A percentile compares a stretch with the other conserved stretches of the same genome.
Conservation (phyloP, 2,329 filamentous ascomycete species). For the Trichoderma sp. region DNA sequence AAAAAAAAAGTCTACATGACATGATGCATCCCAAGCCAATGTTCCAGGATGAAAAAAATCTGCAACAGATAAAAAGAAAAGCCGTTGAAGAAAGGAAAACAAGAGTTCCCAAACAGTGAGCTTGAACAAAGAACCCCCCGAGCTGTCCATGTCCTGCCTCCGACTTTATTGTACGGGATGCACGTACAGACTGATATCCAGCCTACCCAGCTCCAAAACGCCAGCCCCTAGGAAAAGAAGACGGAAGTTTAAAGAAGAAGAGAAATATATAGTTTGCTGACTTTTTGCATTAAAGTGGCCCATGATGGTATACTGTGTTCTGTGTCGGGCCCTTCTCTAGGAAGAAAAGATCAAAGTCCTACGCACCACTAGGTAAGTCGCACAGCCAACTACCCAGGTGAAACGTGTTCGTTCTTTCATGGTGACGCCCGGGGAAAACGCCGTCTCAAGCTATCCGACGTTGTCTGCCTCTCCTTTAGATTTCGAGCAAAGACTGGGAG, state of each 20-base stretch:
- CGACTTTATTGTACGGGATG: neutral
- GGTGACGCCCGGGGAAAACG: neutral
- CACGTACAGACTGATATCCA: neutral
- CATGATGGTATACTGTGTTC: neutral
- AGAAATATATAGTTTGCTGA: neutral
- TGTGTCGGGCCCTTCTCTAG: no score
- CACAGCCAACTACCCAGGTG: neutral
- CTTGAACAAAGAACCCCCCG: neutral
- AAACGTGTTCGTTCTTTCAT: neutral
- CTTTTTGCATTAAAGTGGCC: neutral
- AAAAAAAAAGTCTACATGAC: slow-evolving; percentile 11
- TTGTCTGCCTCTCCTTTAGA: neutral
- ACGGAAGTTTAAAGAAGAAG: neutral
- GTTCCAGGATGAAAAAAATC: neutral
- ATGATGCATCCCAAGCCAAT: slow-evolving; percentile 2
- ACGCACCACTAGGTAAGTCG: neutral
- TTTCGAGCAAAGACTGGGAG: neutral
- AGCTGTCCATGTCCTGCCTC: neutral
- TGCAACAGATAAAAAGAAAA: neutral
- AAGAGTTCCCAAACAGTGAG: neutral
- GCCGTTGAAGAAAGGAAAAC: neutral
- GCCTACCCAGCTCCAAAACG: slow-evolving; percentile 17
- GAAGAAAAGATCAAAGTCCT: neutral
- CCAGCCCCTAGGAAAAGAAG: neutral
- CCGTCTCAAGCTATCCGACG: neutral